A percentile compares a stretch with the other conserved stretches of the same genome.
Conservation (phyloP, 768 basidiomycete genomes). For the Kwoniella sp. region DNA sequence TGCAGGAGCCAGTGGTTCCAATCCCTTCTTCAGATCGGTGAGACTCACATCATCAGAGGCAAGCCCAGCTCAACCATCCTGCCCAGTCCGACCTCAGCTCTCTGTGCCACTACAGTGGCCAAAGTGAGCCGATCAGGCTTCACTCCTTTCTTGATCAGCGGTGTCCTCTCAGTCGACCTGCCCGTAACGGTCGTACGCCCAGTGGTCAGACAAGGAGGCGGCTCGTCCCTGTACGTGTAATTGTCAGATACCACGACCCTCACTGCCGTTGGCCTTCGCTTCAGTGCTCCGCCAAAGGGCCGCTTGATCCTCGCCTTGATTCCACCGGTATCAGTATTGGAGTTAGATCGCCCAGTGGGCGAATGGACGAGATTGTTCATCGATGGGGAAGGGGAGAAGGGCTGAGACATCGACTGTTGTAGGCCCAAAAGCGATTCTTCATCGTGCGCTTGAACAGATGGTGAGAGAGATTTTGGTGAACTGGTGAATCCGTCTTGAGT, state of each 20-base stretch:
- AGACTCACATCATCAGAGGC: slow-evolving; percentile 73
- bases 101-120: slow-evolving; percentile 56
- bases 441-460: slow-evolving; percentile 15
- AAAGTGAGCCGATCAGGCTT: slow-evolving; percentile 40
- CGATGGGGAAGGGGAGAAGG: slow-evolving; percentile 14
- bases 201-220: neutral
- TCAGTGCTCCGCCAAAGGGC: slow-evolving; percentile 15
- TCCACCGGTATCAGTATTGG: neutral
- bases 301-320: slow-evolving; percentile 4
- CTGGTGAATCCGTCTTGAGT: neutral
- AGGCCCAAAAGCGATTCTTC: slow-evolving; percentile 32
- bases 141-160: slow-evolving; percentile 50
- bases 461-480: neutral
- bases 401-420: neutral
- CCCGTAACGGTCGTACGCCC: neutral
- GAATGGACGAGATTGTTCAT: slow-evolving; percentile 11
- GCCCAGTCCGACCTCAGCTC: slow-evolving; percentile 66
- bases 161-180: slow-evolving; percentile 35
- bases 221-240: slow-evolving; percentile 4
- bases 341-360: neutral
- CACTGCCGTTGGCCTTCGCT: slow-evolving; percentile 45
- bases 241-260: slow-evolving; percentile 26
- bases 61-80: slow-evolving; percentile 67
- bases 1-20: too few species aligned
- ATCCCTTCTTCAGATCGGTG: slow-evolving; percentile 21